A percentile compares a stretch with the other conserved stretches of the same genome.
These are phyloP conservation scores for Talaromyces sp. DNA, from an alignment of 2,329 filamentous ascomycete species.

Conservation along the genomic window DNA sequence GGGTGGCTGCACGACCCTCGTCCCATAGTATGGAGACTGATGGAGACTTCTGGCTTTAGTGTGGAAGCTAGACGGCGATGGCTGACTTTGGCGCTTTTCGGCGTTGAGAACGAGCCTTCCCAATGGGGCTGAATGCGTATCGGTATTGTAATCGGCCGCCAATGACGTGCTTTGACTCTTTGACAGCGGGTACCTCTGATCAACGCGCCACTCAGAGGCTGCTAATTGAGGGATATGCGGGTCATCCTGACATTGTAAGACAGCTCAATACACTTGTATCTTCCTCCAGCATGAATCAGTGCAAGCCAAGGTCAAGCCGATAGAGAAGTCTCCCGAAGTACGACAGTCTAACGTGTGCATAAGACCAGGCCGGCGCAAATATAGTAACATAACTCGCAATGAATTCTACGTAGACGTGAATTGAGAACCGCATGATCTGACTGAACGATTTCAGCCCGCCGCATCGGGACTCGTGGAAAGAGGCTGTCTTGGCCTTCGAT, in stretches of 20 bases:
- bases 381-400: neutral
- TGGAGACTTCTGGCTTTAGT: too few species aligned
- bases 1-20: neutral
- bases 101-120: neutral
- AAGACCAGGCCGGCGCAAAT: neutral
- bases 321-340: neutral
- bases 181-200: neutral
- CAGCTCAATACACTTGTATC: neutral
- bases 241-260: neutral
- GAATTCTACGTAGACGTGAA: neutral
- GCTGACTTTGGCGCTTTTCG: neutral
- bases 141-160: neutral
- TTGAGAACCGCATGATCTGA: neutral
- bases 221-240: neutral
- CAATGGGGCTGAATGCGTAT: constrained; percentile 1
- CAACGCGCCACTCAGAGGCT: neutral
- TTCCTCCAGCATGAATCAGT: neutral
- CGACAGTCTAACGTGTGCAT: neutral
- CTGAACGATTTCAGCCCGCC: neutral
- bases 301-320: neutral
- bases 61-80: neutral
- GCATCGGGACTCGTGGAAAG: constrained; percentile 1
- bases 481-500: neutral
- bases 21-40: neutral
- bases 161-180: constrained; percentile 10